phyloP scores from a whole-genome alignment of 2,329 filamentous ascomycete species.

The Aspergillus sojae region DNA sequence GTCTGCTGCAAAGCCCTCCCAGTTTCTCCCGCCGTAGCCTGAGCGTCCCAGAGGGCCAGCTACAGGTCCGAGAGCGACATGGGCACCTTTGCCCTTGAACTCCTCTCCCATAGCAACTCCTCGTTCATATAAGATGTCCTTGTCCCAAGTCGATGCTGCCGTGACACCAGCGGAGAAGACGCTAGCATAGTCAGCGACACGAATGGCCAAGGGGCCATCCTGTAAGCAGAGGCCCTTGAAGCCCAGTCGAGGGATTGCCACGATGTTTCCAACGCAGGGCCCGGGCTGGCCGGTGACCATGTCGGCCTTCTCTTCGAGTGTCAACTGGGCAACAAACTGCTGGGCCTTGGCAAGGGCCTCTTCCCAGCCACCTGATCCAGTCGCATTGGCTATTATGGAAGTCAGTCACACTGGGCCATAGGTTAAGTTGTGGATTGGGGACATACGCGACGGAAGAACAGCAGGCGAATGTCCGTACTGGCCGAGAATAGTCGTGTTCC shows the following conservation, averaged over 20 bases:
- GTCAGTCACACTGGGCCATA: neutral
- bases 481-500: neutral
- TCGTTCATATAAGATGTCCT: constrained; percentile 55
- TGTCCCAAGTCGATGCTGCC: constrained; percentile 64
- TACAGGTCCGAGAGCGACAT: constrained; percentile 47
- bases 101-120: constrained; percentile 60
- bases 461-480: neutral
- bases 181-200: constrained; percentile 69
- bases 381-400: neutral
- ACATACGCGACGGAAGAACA: neutral
- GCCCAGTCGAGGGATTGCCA: constrained; percentile 31
- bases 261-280: constrained; percentile 36
- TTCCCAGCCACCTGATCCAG: neutral
- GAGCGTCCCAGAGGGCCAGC: constrained; percentile 47
- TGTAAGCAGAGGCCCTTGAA: constrained; percentile 35
- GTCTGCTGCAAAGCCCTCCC: constrained; percentile 50
- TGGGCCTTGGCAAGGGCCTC: neutral
- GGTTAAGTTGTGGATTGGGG: neutral
- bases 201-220: constrained; percentile 55
- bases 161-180: constrained; percentile 76
- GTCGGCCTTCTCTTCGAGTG: constrained; percentile 29
- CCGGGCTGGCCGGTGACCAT: constrained; percentile 32
- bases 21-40: constrained; percentile 23
- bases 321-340: constrained; percentile 23
- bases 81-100: constrained; percentile 35